phyloP scores from a whole-genome alignment of 2,329 filamentous ascomycete species.

The Lachnellula subtilissima region DNA sequence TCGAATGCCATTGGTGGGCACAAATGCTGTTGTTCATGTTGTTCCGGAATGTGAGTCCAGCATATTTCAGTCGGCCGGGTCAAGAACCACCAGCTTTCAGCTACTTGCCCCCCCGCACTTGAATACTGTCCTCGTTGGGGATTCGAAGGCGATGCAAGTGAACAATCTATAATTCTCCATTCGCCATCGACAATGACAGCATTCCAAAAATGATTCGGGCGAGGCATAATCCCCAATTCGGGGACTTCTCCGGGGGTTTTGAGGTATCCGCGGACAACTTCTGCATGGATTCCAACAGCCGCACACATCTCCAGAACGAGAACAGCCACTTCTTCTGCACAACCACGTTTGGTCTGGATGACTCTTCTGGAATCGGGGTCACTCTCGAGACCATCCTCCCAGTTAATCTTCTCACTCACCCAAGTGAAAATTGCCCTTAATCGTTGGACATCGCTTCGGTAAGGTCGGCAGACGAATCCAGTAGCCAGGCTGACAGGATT shows the following conservation, averaged over 20 bases:
- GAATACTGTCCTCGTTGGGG: slow-evolving; percentile 76
- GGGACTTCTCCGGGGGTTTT: slow-evolving; percentile 82
- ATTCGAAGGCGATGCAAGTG: slow-evolving; percentile 84
- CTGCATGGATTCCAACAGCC: slow-evolving; percentile 81
- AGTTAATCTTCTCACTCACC: slow-evolving; percentile 90
- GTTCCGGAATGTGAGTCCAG: slow-evolving; percentile 90
- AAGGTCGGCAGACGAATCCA: slow-evolving; percentile 88
- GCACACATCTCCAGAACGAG: slow-evolving; percentile 91
- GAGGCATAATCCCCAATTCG: slow-evolving; percentile 76
- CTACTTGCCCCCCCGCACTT: slow-evolving; percentile 59
- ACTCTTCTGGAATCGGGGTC: slow-evolving; percentile 76
- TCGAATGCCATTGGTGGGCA: slow-evolving; percentile 84
- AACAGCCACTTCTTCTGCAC: slow-evolving; percentile 81
- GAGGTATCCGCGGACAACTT: slow-evolving; percentile 83
- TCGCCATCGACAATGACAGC: slow-evolving; percentile 87
- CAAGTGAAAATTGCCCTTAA: slow-evolving; percentile 94
- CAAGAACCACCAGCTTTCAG: slow-evolving; percentile 94
- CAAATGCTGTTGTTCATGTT: slow-evolving; percentile 86
- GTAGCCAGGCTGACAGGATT: slow-evolving; percentile 81
- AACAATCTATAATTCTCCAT: slow-evolving; percentile 96
- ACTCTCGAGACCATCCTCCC: slow-evolving; percentile 94
- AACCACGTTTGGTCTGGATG: slow-evolving; percentile 77
- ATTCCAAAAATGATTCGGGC: slow-evolving; percentile 97
- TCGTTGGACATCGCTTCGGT: slow-evolving; percentile 88
- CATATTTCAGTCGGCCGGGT: slow-evolving; percentile 81